These are phyloP conservation scores for Celoporthe dispersa DNA, from an alignment of 2,329 filamentous ascomycete species.

Conservation along the genomic window DNA sequence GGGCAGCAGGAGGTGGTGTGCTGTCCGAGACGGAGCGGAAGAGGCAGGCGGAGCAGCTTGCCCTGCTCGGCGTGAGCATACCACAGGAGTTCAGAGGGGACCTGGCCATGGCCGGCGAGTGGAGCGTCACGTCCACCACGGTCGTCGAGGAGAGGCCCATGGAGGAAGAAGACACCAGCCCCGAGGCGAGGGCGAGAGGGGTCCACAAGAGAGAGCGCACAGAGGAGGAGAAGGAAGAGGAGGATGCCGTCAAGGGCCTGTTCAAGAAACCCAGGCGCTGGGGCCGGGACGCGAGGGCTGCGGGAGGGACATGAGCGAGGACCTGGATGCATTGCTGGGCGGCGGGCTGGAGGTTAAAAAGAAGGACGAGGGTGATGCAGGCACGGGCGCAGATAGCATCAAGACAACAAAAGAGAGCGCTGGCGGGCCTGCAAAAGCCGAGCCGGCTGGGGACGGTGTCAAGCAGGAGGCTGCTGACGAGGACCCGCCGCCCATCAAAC, in stretches of 20 bases:
- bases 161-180: slow-evolving; percentile 42
- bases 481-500: slow-evolving; percentile 42
- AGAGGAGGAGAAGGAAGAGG: slow-evolving; percentile 65
- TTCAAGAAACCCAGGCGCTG: slow-evolving; percentile 64
- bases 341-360: slow-evolving; percentile 39
- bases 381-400: slow-evolving; percentile 31
- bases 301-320: slow-evolving; percentile 50
- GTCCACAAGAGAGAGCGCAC: slow-evolving; percentile 66
- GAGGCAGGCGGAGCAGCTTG: slow-evolving; percentile 84
- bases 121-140: slow-evolving; percentile 73
- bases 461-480: slow-evolving; percentile 43
- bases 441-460: slow-evolving; percentile 37
- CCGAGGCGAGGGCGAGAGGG: slow-evolving; percentile 55
- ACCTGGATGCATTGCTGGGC: slow-evolving; percentile 65
- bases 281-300: slow-evolving; percentile 58
- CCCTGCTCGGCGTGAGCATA: slow-evolving; percentile 82
- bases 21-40: slow-evolving; percentile 71
- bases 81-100: slow-evolving; percentile 78
- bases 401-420: slow-evolving; percentile 37
- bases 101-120: slow-evolving; percentile 88
- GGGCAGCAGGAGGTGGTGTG: neutral
- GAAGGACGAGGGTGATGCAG: slow-evolving; percentile 35
- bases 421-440: slow-evolving; percentile 34
- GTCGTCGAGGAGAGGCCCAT: slow-evolving; percentile 49
- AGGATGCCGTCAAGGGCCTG: slow-evolving; percentile 59